Conservation (phyloP, 352 stramenopile genomes). For the Phytophthora brassicae region DNA sequence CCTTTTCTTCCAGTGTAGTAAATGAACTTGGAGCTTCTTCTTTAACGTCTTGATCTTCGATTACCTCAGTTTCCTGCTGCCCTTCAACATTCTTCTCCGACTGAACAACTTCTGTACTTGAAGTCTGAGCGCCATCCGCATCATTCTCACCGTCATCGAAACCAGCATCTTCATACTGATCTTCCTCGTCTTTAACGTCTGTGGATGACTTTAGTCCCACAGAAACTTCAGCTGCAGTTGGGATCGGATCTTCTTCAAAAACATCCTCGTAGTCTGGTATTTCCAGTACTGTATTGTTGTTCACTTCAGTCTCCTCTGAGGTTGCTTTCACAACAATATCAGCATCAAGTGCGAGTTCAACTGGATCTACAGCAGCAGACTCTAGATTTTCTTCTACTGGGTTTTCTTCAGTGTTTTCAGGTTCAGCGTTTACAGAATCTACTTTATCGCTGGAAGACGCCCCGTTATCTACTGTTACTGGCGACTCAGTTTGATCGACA, state of each 20-base stretch:
- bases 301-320: background rate
- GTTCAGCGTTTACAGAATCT: background rate
- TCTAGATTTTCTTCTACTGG: background rate
- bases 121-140: constrained; percentile 1
- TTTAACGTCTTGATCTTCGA: background rate
- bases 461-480: background rate
- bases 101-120: background rate
- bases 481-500: background rate
- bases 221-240: background rate
- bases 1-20: background rate
- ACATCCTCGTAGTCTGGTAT: background rate
- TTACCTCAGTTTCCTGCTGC: background rate
- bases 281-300: background rate
- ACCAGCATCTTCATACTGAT: constrained; percentile 15
- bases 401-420: background rate
- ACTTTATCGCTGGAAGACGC: constrained; percentile 2
- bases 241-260: constrained; percentile 1
- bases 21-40: background rate
- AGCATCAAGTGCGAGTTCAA: background rate
- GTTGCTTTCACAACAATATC: background rate
- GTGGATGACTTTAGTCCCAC: background rate
- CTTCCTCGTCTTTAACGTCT: constrained; percentile 12
- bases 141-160: constrained; percentile 24
- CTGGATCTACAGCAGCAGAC: background rate
- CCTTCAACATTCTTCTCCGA: background rate